phyloP scores from a whole-genome alignment of 495 filamentous ascomycete species.

The Penicillium crystallinum region DNA sequence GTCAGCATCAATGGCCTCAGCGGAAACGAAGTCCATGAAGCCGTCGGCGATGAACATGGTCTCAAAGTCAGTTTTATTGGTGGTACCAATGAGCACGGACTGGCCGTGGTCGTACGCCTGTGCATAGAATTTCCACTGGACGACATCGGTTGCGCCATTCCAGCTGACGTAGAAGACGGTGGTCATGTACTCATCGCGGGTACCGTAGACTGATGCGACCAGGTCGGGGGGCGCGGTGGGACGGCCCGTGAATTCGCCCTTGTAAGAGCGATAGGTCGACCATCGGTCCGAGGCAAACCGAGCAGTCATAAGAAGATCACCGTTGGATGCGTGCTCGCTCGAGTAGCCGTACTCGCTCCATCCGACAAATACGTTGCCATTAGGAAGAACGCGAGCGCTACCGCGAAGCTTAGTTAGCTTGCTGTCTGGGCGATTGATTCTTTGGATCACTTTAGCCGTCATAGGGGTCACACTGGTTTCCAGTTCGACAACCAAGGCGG shows the following conservation, averaged over 20 bases:
- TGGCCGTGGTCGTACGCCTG: constrained; percentile 20
- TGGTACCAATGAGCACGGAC: constrained; percentile 29
- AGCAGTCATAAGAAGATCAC: constrained; percentile 46
- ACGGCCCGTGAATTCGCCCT: constrained; percentile 33
- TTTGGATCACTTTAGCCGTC: constrained; percentile 39
- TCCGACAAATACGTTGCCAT: constrained; percentile 51
- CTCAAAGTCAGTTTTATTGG: constrained; percentile 38
- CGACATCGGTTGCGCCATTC: constrained; percentile 46
- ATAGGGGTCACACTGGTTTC: constrained; percentile 39
- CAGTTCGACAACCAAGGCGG: constrained; percentile 50
- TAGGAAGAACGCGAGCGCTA: constrained; percentile 50
- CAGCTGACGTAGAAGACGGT: constrained; percentile 44
- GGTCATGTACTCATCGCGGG: constrained; percentile 24
- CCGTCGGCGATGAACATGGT: constrained; percentile 42
- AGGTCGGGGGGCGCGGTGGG: constrained; percentile 32
- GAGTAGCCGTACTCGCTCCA: constrained; percentile 55
- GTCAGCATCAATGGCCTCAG: constrained; percentile 32
- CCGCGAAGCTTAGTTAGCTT: constrained; percentile 56
- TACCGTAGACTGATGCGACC: constrained; percentile 35
- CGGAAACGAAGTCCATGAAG: constrained; percentile 36
- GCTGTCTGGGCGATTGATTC: constrained; percentile 43
- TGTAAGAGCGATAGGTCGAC: constrained; percentile 41
- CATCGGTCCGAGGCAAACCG: constrained; percentile 33
- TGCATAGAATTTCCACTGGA: constrained; percentile 38
- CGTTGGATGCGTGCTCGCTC: constrained; percentile 52